Evolutionary conservation across 177 flowering plant genomes (phyloP).

Genomic region (Vitis hybrid): DNA sequence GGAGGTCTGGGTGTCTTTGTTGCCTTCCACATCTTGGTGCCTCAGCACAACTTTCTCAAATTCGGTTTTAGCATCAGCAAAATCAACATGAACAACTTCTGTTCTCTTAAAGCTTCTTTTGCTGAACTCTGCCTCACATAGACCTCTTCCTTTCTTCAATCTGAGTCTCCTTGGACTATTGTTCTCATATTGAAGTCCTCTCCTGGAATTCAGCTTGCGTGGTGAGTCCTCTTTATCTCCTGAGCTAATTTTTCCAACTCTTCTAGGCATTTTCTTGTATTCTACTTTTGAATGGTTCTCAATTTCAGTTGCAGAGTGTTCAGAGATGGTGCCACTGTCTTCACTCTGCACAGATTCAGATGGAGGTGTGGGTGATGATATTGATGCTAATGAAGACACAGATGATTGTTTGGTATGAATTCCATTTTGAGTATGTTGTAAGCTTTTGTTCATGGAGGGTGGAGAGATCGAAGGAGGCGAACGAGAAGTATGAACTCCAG

Average conservation of each 20-base stretch:
- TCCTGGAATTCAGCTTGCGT: slow-evolving; percentile 39
- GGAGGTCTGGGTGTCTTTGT: background rate
- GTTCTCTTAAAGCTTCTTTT: slow-evolving; percentile 8
- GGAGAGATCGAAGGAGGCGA: slow-evolving; percentile 2
- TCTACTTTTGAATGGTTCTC: slow-evolving; percentile 9
- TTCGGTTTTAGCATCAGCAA: background rate
- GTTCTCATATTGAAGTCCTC: slow-evolving; percentile 41
- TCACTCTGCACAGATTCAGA: slow-evolving; percentile 18
- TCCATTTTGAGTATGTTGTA: slow-evolving; percentile 4
- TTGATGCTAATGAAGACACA: slow-evolving; percentile 11
- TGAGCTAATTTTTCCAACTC: slow-evolving; percentile 14
- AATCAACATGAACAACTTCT: slow-evolving; percentile 3
- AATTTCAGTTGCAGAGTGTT: slow-evolving; percentile 12
- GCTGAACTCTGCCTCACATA: slow-evolving; percentile 11
- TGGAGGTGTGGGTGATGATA: slow-evolving; percentile 8
- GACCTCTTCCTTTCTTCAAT: slow-evolving; percentile 38
- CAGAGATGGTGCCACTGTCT: slow-evolving; percentile 13
- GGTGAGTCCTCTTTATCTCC: slow-evolving; percentile 20
- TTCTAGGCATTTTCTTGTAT: slow-evolving; percentile 21
- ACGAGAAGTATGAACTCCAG: background rate
- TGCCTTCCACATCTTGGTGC: slow-evolving; percentile 6
- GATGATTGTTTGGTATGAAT: slow-evolving; percentile 9
- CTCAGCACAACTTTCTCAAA: slow-evolving; percentile 13
- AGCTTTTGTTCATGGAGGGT: slow-evolving; percentile 9
- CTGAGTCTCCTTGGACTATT: slow-evolving; percentile 47